These are phyloP conservation scores for Chrysosporium queenslandicum DNA, from an alignment of 2,329 filamentous ascomycete genomes.

Conservation along the genomic window DNA sequence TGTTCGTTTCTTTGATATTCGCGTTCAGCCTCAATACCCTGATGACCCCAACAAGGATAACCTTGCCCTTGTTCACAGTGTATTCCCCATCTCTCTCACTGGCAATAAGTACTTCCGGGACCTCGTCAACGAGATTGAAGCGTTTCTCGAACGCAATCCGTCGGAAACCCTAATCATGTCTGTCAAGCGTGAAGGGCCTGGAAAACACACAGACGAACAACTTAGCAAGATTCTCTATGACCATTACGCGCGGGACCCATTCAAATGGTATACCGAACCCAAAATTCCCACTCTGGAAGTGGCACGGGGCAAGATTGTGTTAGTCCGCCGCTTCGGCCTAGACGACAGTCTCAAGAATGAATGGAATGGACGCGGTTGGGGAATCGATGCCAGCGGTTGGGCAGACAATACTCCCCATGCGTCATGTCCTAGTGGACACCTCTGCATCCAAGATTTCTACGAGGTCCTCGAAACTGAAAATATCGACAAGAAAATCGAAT, in stretches of 20 bases:
- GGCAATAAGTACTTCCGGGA: constrained; percentile 69
- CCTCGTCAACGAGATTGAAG: constrained; percentile 59
- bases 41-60: constrained; percentile 52
- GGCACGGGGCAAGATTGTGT: constrained; percentile 69
- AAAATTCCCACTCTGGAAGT: constrained; percentile 68
- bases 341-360: constrained; percentile 40
- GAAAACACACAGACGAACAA: constrained; percentile 67
- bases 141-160: constrained; percentile 67
- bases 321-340: constrained; percentile 69
- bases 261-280: constrained; percentile 69
- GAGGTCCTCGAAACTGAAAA: constrained; percentile 65
- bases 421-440: constrained; percentile 55
- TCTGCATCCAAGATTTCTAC: constrained; percentile 92
- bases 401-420: constrained; percentile 80
- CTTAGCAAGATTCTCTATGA: constrained; percentile 62
- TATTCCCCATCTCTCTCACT: constrained; percentile 76
- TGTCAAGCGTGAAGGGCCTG: constrained; percentile 82
- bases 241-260: constrained; percentile 50
- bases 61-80: constrained; percentile 76
- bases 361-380: constrained; percentile 44
- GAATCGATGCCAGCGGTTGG: constrained; percentile 58
- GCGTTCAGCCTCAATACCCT: constrained; percentile 57
- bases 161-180: constrained; percentile 77
- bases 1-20: constrained; percentile 87
- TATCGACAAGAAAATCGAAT: constrained; percentile 70